Evolutionary conservation across 352 stramenopile species (phyloP), one percentile per base, ranked within the genome.

Genomic region (Discostella stelligera): DNA sequence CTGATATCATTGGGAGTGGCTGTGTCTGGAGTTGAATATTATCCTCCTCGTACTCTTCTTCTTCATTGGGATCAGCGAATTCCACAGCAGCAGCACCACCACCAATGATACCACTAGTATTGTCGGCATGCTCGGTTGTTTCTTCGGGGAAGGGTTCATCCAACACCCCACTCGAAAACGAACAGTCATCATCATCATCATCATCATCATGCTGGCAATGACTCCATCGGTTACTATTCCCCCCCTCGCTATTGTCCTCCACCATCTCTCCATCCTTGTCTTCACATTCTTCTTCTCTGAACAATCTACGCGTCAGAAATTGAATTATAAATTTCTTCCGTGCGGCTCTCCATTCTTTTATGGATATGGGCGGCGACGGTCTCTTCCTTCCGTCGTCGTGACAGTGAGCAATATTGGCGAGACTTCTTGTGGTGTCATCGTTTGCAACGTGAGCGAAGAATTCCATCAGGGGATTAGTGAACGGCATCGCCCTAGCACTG

Each of bases 261-360:
- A 44, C 37, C n/a, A n/a, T n/a, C n/a, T n/a, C n/a, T n/a, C n/a
- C n/a, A n/a, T n/a, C n/a, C n/a, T n/a, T 37, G 41, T 56, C 13
- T 55, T 13, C 49, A 46, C n/a, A 21, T n/a, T 63, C 21, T 14
- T 48, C 55, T 9, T 23, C 2, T 18, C 39, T 46, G 32, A 67
- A 39, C 25, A 77, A 66, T 52, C 70, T 44, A 71, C 44, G 61
- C 11, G 30, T 41, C 8, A 77, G 48, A 55, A 67, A 77, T n/a
- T 60, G 7, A 23, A n/a, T n/a, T 27, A 77, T 25, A 54, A 71
- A 52, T 37, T 39, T 46, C 55, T 66, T 77, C 4, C 70, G 70
- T 0, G 39, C 52, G 4, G 53, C 18, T 44, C 39, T 71, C 70
- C 70, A 77, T 20, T 66, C 49, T 32, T 39, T 62, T 8, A 61